Evolutionary conservation across 78 protist genomes (phyloP), one percentile per base, ranked within the genome.

Genomic region (Dictyostelium citrinum): DNA sequence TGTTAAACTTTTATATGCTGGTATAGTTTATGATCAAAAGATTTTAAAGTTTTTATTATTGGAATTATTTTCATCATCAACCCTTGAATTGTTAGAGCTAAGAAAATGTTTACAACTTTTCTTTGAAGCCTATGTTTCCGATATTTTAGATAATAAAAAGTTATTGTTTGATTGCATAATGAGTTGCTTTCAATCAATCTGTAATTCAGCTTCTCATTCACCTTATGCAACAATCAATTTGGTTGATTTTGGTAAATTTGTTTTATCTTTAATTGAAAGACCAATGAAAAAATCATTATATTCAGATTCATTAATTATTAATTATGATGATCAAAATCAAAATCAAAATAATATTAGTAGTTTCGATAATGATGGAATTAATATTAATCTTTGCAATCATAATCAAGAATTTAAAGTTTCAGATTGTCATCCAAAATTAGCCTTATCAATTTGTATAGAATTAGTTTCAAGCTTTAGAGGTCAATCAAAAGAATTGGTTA

Each of bases 1-100:
- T 43, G 83, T 58, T 31, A 86, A 86, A 27, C 31, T 86, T 10
- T 12, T 86, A 33, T 86, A 76, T 43, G 39, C 84, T 43, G 92
- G 92, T 60, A 86, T 86, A 10, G 46, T 76, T 11, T 49, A 61
- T 24, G 92, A 86, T 41, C 24, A 39, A 35, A 86, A 86, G 46
- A 51, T 83, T 33, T 46, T 82, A 29, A 41, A n/a, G 27, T 82
- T 39, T 68, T 12, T 61, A 14, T 29, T 68, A 22, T 68, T 68
- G 61, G 79, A 82, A 45, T 29, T 33, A 4, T 80, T 58, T 58
- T 74, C 92, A 41, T 29, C 83, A 12, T n/a, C 55, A 17, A 74
- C 72, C 6, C 35, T 37, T 0, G 67, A 75, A 3, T 61, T 39
- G 7, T 14, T 46, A 2, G 91, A 84, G 31, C 11, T 86, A 12